phyloP scores from a whole-genome alignment of 140 eudicot species.

The Bidens hawaiensis region DNA sequence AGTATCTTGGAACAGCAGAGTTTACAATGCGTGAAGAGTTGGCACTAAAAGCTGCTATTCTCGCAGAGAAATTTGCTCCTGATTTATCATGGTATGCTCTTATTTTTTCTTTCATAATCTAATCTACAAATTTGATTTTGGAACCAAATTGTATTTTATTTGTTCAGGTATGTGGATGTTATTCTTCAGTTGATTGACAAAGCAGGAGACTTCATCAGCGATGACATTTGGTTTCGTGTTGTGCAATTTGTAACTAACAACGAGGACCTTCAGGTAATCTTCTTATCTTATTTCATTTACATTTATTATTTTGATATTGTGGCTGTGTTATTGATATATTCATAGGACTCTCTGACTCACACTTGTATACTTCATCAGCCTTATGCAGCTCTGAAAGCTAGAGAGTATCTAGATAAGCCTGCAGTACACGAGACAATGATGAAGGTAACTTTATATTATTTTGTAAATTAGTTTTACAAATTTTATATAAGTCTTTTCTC shows the following conservation, averaged over 20 bases:
- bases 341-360: constrained; percentile 1
- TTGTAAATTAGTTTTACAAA: background rate
- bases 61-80: constrained; percentile 98
- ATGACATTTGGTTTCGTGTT: constrained; percentile 99
- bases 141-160: constrained; percentile 1
- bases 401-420: constrained; percentile 95
- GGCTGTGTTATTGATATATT: background rate
- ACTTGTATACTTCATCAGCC: constrained; percentile 46
- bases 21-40: constrained; percentile 98
- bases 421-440: constrained; percentile 99
- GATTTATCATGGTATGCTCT: constrained; percentile 84
- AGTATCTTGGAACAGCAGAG: constrained; percentile 95
- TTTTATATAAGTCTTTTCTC: background rate
- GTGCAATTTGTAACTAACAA: constrained; percentile 98
- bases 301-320: background rate
- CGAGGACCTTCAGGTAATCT: constrained; percentile 86
- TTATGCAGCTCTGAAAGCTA: constrained; percentile 95
- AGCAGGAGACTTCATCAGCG: constrained; percentile 99
- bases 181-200: constrained; percentile 96
- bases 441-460: constrained; percentile 47
- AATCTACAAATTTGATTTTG: constrained; percentile 1
- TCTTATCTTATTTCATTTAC: background rate
- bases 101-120: background rate
- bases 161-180: constrained; percentile 94
- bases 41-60: constrained; percentile 96